Conservation (phyloP, 2,329 filamentous ascomycete species). For the Scopulariopsis brevicaulis region DNA sequence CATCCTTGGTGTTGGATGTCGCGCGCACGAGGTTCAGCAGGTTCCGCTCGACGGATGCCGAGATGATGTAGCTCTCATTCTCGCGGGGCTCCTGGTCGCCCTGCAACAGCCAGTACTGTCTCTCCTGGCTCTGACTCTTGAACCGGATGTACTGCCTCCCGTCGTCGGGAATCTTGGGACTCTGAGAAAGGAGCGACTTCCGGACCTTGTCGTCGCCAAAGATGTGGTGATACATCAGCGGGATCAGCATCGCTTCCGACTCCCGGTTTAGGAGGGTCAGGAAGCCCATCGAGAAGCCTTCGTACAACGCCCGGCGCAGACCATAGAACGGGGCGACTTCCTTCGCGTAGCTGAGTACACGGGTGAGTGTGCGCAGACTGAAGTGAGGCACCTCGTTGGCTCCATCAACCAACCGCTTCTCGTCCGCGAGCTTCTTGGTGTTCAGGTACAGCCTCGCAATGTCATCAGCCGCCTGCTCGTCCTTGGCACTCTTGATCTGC, state of each 20-base stretch:
- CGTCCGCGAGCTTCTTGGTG: constrained; percentile 69
- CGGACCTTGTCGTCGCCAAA: constrained; percentile 49
- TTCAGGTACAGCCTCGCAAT: constrained; percentile 81
- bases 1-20: constrained; percentile 64
- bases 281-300: constrained; percentile 98
- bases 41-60: constrained; percentile 88
- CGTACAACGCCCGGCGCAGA: constrained; percentile 73
- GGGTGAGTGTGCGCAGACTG: constrained; percentile 85
- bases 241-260: constrained; percentile 69
- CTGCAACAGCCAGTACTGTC: constrained; percentile 83
- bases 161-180: constrained; percentile 66
- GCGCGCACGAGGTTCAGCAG: constrained; percentile 89
- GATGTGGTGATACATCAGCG: constrained; percentile 71
- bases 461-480: constrained; percentile 65
- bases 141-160: constrained; percentile 72
- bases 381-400: constrained; percentile 95
- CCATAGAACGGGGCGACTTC: constrained; percentile 78
- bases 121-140: constrained; percentile 46
- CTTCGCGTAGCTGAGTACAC: constrained; percentile 78
- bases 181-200: constrained; percentile 60
- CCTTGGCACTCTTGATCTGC: constrained; percentile 56
- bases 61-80: constrained; percentile 89
- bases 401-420: constrained; percentile 83
- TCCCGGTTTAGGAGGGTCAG: constrained; percentile 74
- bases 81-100: constrained; percentile 56